Conservation (phyloP, 805 yeast genomes). For the Sungouiozyma intestinalis region DNA sequence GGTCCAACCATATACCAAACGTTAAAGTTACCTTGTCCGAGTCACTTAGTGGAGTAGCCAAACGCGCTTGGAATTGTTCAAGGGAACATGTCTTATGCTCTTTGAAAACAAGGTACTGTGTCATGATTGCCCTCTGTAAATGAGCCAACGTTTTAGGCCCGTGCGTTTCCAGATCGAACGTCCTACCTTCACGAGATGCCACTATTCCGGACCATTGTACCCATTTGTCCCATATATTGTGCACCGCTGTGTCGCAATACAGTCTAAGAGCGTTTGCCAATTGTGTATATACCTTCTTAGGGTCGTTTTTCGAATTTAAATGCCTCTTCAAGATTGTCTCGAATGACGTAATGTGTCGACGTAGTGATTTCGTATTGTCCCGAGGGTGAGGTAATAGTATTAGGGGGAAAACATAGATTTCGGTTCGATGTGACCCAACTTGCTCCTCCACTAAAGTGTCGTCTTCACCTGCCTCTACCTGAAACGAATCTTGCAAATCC, state of each 20-base stretch:
- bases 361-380: neutral
- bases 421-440: no score
- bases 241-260: neutral
- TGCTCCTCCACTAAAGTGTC: neutral
- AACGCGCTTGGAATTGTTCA: neutral
- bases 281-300: neutral
- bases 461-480: neutral
- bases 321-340: no score
- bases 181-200: neutral
- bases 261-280: neutral
- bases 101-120: neutral
- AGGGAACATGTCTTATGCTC: neutral
- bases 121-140: neutral
- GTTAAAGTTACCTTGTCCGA: neutral
- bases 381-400: neutral
- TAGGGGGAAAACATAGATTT: neutral
- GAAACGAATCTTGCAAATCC: neutral
- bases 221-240: neutral
- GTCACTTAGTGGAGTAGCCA: neutral
- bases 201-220: neutral
- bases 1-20: conserved; percentile 6
- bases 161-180: no score
- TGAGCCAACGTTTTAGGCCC: neutral
- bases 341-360: no score
- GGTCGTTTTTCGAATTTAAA: neutral